Percentiles rank a stretch among this genome's conserved stretches.
These are phyloP conservation scores for Neofusicoccum cordaticola DNA, from an alignment of 2,329 filamentous ascomycete genomes.

Conservation along the genomic window DNA sequence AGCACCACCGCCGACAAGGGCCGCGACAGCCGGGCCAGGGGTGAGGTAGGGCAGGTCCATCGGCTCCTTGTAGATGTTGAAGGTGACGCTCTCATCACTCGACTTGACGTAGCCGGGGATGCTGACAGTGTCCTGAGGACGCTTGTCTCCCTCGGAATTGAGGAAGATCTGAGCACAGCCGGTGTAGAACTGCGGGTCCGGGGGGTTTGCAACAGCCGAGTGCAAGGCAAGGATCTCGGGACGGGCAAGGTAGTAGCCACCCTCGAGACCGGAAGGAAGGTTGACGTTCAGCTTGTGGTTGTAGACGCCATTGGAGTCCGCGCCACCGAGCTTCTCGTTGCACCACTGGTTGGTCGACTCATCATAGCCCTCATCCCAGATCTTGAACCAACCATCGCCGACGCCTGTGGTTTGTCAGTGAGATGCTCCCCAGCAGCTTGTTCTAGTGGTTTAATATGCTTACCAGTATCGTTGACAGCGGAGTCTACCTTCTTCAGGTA, in stretches of 20 bases:
- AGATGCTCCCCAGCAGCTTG: not conserved
- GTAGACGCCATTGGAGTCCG: constrained; percentile 56
- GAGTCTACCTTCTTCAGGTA: constrained; percentile 69
- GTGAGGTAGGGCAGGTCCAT: constrained; percentile 56
- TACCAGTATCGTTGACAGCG: constrained; percentile 50
- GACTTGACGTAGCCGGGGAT: constrained; percentile 65
- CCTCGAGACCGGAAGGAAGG: constrained; percentile 59
- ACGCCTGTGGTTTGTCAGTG: constrained; percentile 25
- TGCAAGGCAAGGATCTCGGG: constrained; percentile 70
- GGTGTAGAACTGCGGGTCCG: constrained; percentile 65
- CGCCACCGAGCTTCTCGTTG: constrained; percentile 64
- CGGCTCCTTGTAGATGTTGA: constrained; percentile 60
- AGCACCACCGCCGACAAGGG: constrained; percentile 36
- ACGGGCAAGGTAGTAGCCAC: constrained; percentile 69
- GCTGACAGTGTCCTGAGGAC: constrained; percentile 54
- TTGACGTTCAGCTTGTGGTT: constrained; percentile 54
- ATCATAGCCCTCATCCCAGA: constrained; percentile 69
- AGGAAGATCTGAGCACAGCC: constrained; percentile 71
- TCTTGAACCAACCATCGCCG: constrained; percentile 75
- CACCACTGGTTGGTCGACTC: constrained; percentile 60
- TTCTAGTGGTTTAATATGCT: not conserved
- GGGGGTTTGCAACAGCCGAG: constrained; percentile 55
- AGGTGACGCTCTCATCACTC: constrained; percentile 56
- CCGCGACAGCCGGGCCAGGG: constrained; percentile 57
- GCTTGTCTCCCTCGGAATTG: constrained; percentile 47